phyloP scores from a whole-genome alignment of 805 yeast genomes.

The Hanseniaspora occidentalis region DNA sequence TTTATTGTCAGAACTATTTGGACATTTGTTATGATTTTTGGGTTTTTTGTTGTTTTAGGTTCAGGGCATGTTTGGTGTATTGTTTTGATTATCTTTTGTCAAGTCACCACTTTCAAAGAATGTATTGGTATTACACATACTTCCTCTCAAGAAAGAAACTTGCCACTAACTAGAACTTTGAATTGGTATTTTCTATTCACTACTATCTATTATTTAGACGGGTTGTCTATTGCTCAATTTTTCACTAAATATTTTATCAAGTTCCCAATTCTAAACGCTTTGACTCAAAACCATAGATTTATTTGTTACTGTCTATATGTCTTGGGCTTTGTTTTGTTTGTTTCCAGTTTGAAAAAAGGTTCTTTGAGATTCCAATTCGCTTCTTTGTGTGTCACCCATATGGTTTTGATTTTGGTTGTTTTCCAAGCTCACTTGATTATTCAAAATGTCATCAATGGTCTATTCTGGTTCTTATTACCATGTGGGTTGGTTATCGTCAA shows the following conservation, averaged over 20 bases:
- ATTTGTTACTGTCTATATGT: slow-evolving; percentile 75
- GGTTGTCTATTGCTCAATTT: slow-evolving; percentile 64
- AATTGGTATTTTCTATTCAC: slow-evolving; percentile 88
- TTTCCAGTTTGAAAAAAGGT: slow-evolving; percentile 78
- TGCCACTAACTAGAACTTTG: slow-evolving; percentile 71
- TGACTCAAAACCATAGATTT: slow-evolving; percentile 71
- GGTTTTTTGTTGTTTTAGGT: slow-evolving; percentile 55
- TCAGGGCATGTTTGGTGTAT: slow-evolving; percentile 83
- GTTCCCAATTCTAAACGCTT: slow-evolving; percentile 34
- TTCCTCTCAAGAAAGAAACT: slow-evolving; percentile 69
- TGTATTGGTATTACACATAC: slow-evolving; percentile 73
- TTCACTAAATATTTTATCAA: slow-evolving; percentile 34
- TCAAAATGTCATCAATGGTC: slow-evolving; percentile 76
- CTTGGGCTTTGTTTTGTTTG: slow-evolving; percentile 81
- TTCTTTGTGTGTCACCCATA: slow-evolving; percentile 85
- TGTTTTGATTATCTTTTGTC: slow-evolving; percentile 55
- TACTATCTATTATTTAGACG: slow-evolving; percentile 83
- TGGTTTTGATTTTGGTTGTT: slow-evolving; percentile 81
- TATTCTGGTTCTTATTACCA: slow-evolving; percentile 91
- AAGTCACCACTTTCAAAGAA: slow-evolving; percentile 79
- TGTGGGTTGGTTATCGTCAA: slow-evolving; percentile 85
- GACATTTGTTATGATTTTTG: slow-evolving; percentile 83
- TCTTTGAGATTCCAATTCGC: slow-evolving; percentile 86
- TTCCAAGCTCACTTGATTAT: slow-evolving; percentile 90
- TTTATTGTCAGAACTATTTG: slow-evolving; percentile 81